Conservation (phyloP, 176 grass and related monocot species). For the Bonia amplexicaulis region DNA sequence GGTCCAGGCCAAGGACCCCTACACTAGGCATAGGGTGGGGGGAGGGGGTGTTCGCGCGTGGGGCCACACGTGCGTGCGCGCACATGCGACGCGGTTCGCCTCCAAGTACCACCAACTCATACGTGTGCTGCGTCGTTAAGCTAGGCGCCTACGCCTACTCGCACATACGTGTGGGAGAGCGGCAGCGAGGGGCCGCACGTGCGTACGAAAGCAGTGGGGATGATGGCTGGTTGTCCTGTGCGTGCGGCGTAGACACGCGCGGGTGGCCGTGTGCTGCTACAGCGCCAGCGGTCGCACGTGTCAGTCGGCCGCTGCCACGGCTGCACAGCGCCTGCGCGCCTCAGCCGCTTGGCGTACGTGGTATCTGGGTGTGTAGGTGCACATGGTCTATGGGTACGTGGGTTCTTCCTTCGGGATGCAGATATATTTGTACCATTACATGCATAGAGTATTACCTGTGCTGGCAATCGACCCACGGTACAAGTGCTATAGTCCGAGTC, state of each 20-base stretch:
- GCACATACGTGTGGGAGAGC: neutral
- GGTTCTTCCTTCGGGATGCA: too few relatives aligned
- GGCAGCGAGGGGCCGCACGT: neutral
- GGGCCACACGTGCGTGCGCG: constrained; percentile 21
- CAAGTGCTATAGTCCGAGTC: too few relatives aligned
- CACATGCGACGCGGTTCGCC: constrained; percentile 4
- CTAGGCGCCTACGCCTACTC: neutral
- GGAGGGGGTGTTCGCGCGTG: neutral
- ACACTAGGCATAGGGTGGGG: neutral
- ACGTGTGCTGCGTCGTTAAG: neutral
- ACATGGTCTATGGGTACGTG: neutral
- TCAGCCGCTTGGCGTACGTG: neutral
- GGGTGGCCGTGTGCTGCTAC: neutral
- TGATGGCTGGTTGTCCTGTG: neutral
- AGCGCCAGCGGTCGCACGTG: neutral
- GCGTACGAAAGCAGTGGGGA: neutral
- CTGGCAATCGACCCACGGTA: too few relatives aligned
- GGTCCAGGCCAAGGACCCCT: constrained; percentile 9
- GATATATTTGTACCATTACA: too few relatives aligned
- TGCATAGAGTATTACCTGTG: too few relatives aligned
- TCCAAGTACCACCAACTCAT: neutral
- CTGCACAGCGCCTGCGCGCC: neutral
- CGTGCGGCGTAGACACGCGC: neutral
- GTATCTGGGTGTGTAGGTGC: neutral
- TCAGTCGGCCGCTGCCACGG: neutral